A percentile compares a stretch with the other conserved stretches of the same genome.
These are phyloP conservation scores for Alternaria postmessia DNA, from an alignment of 2,329 filamentous ascomycete genomes.

Conservation along the genomic window DNA sequence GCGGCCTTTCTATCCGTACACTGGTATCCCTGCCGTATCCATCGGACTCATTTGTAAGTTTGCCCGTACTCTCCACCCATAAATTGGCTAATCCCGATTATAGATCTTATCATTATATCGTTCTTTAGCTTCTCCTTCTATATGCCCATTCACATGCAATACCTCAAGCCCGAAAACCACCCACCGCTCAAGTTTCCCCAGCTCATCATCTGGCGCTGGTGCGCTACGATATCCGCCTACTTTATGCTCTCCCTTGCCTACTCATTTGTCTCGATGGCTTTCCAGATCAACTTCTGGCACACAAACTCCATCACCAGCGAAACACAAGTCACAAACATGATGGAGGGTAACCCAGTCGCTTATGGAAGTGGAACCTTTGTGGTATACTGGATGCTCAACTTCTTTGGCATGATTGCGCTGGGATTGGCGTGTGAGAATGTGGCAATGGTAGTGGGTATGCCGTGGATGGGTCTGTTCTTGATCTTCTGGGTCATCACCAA, in stretches of 20 bases:
- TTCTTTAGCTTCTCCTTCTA: slow-evolving; percentile 74
- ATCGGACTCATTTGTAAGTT: slow-evolving; percentile 66
- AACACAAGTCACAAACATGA: slow-evolving; percentile 50
- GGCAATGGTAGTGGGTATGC: slow-evolving; percentile 68
- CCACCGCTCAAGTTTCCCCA: slow-evolving; percentile 67
- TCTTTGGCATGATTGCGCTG: slow-evolving; percentile 68
- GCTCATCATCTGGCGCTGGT: slow-evolving; percentile 66
- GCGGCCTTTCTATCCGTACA: slow-evolving; percentile 65
- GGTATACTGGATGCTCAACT: slow-evolving; percentile 72
- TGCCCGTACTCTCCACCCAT: background rate
- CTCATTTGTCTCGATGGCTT: slow-evolving; percentile 69
- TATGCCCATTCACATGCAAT: slow-evolving; percentile 68
- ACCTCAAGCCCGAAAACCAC: slow-evolving; percentile 63
- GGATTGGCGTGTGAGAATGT: slow-evolving; percentile 72
- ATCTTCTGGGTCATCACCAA: slow-evolving; percentile 75
- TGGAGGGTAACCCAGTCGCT: slow-evolving; percentile 57
- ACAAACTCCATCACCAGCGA: slow-evolving; percentile 55
- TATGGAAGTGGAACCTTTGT: slow-evolving; percentile 67
- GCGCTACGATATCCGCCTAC: slow-evolving; percentile 65
- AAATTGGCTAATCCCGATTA: background rate
- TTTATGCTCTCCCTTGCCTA: slow-evolving; percentile 70
- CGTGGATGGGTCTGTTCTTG: slow-evolving; percentile 69
- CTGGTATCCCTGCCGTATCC: slow-evolving; percentile 64
- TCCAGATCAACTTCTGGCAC: slow-evolving; percentile 66
- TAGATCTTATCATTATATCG: slow-evolving; percentile 69